Conservation (phyloP, 139 green algal species). For the Chlorella sp. region DNA sequence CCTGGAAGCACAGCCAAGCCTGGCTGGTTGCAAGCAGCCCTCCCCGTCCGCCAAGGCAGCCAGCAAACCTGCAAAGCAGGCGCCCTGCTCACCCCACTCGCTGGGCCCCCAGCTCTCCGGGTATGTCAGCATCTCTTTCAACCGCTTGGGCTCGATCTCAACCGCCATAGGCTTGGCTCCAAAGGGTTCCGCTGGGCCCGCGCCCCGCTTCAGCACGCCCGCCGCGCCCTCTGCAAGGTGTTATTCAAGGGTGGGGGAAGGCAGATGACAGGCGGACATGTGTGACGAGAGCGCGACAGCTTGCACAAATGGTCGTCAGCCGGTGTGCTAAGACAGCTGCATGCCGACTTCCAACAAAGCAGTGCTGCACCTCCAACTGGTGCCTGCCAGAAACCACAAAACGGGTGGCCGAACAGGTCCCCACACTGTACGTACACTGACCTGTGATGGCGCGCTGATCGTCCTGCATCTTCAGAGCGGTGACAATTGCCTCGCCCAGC, state of each 20-base stretch:
- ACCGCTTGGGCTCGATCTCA: conserved; percentile 61
- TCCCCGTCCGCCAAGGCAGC: not conserved
- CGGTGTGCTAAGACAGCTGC: no score
- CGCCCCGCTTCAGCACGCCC: conserved; percentile 37
- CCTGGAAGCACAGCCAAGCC: no score
- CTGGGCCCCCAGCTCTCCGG: conserved; percentile 82
- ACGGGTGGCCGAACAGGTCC: no score
- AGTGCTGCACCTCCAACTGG: no score
- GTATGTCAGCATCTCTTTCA: conserved; percentile 82
- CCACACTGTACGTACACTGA: no score
- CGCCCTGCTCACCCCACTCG: conserved; percentile 73
- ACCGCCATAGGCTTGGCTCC: conserved; percentile 45
- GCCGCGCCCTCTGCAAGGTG: conserved; percentile 44
- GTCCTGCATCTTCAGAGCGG: conserved; percentile 67
- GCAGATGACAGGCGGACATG: not conserved
- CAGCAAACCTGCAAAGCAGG: not conserved
- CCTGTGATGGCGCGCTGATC: conserved; percentile 66
- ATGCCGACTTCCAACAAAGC: no score
- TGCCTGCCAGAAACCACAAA: no score
- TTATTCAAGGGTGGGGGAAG: no score
- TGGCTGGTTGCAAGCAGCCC: not conserved
- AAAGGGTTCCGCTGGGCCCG: conserved; percentile 30
- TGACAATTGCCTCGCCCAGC: conserved; percentile 70
- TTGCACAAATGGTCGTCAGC: no score
- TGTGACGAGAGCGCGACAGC: no score